A percentile compares a stretch with the other conserved stretches of the same genome.
Evolutionary conservation across 176 grass and related monocot species (phyloP).

Genomic region (Oryza australiensis): DNA sequence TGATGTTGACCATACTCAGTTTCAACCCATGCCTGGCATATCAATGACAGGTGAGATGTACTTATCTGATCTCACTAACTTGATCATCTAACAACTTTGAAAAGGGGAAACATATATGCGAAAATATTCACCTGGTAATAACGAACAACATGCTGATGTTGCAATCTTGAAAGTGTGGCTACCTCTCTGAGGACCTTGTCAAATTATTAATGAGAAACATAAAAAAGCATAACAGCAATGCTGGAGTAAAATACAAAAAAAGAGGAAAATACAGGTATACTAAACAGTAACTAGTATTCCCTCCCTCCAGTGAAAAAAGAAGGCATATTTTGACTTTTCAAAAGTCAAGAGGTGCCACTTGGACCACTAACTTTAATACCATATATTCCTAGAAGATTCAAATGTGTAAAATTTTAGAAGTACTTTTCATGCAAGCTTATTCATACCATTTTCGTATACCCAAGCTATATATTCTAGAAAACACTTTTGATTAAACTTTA

Average conservation of each 20-base stretch:
- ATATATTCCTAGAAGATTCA: neutral
- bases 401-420: neutral
- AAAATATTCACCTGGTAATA: slow-evolving; percentile 81
- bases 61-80: slow-evolving; percentile 29
- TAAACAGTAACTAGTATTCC: neutral
- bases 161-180: slow-evolving; percentile 85
- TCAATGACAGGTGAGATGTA: slow-evolving; percentile 27
- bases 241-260: slow-evolving; percentile 26
- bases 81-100: slow-evolving; percentile 14
- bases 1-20: slow-evolving; percentile 74
- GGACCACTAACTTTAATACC: neutral
- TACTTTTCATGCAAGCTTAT: neutral
- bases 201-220: slow-evolving; percentile 59
- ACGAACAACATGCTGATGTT: slow-evolving; percentile 97
- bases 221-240: slow-evolving; percentile 30
- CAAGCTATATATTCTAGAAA: neutral
- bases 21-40: slow-evolving; percentile 93
- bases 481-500: neutral
- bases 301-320: neutral
- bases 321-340: neutral
- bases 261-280: slow-evolving; percentile 12
- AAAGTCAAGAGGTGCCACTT: neutral
- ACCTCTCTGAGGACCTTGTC: slow-evolving; percentile 90
- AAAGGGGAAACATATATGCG: slow-evolving; percentile 28
- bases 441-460: neutral